These are phyloP conservation scores for Auricularia sp. DNA, from an alignment of 768 basidiomycete genomes.

Conservation along the genomic window DNA sequence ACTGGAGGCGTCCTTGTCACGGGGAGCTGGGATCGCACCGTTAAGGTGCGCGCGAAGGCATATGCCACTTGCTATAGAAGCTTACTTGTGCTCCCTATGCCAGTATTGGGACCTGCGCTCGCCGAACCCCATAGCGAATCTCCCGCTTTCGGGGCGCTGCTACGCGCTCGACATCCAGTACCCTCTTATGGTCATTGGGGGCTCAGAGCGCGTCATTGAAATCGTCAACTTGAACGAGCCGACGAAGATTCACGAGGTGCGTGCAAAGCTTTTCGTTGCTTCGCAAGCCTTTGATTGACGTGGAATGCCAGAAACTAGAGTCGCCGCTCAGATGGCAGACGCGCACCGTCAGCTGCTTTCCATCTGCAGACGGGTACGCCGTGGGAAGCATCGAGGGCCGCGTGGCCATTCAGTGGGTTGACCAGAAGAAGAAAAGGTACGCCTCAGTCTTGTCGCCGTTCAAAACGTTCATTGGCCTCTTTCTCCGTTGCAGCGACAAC, in stretches of 20 bases:
- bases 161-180: slow-evolving; percentile 17
- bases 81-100: not conserved
- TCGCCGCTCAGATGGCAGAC: slow-evolving; percentile 31
- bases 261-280: not conserved
- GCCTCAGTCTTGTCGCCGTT: slow-evolving; percentile 6
- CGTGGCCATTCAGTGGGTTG: slow-evolving; percentile 30
- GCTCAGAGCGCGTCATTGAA: slow-evolving; percentile 27
- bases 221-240: slow-evolving; percentile 28
- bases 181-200: slow-evolving; percentile 23
- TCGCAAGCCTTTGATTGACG: not conserved
- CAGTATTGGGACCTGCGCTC: slow-evolving; percentile 32
- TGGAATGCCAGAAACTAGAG: slow-evolving; percentile 16
- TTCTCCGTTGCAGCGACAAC: slow-evolving; percentile 28
- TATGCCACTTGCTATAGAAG: not conserved
- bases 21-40: slow-evolving; percentile 34
- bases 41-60: slow-evolving; percentile 21
- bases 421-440: not conserved
- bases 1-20: slow-evolving; percentile 23
- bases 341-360: slow-evolving; percentile 13
- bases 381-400: slow-evolving; percentile 18
- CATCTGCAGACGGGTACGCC: slow-evolving; percentile 10
- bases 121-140: slow-evolving; percentile 21
- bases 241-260: slow-evolving; percentile 8
- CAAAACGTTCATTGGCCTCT: slow-evolving; percentile 5
- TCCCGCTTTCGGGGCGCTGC: slow-evolving; percentile 26